These are phyloP conservation scores for Pterocarpus santalinus DNA, from an alignment of 306 rosid species.

Conservation along the genomic window DNA sequence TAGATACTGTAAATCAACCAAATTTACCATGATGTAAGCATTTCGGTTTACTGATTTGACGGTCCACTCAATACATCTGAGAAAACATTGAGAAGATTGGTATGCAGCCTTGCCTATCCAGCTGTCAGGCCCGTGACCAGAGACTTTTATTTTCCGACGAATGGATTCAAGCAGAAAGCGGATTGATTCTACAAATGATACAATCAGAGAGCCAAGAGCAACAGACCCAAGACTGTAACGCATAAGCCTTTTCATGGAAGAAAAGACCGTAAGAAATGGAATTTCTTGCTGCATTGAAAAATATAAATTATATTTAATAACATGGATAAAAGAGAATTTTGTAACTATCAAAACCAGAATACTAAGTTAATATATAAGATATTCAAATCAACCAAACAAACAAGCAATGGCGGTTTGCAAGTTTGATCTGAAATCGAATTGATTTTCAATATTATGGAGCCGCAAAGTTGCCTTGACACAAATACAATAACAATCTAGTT, in stretches of 20 bases:
- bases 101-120: conserved; percentile 73
- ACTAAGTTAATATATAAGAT: not conserved
- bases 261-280: conserved; percentile 89
- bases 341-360: not conserved
- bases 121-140: conserved; percentile 62
- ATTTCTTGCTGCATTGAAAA: conserved; percentile 81
- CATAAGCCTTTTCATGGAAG: conserved; percentile 84
- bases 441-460: not conserved
- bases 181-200: conserved; percentile 89
- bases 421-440: not conserved
- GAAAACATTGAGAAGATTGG: conserved; percentile 68
- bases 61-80: conserved; percentile 85
- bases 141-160: conserved; percentile 83
- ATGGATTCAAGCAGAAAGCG: conserved; percentile 90
- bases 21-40: conserved; percentile 92
- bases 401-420: conserved; percentile 18
- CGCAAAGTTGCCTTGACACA: conserved; percentile 22
- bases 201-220: conserved; percentile 90
- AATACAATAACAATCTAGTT: conserved; percentile 3
- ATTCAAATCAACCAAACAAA: conserved; percentile 23
- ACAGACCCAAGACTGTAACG: conserved; percentile 92
- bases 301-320: conserved; percentile 37
- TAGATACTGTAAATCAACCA: conserved; percentile 23
- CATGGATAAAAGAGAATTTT: conserved; percentile 23
- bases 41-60: conserved; percentile 93